Base-by-base conservation (phyloP, 2,329 filamentous ascomycete species). In the Leptosphaerulina australis region DNA sequence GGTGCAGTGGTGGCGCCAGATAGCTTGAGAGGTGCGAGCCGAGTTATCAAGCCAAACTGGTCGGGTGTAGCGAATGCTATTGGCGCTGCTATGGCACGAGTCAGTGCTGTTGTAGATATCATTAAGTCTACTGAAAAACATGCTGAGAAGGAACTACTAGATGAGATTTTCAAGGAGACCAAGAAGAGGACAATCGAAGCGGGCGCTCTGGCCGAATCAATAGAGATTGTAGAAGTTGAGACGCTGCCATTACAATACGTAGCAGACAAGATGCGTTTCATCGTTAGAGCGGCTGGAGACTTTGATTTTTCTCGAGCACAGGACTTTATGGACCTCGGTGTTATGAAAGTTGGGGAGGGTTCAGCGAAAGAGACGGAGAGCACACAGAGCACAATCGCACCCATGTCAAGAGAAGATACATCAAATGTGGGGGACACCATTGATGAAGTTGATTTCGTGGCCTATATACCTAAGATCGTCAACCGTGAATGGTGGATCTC, bases 1-100 rank as follows among this genome's bases (percentile, higher is more conserved):
- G 85, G 85, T 4, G 82, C 83, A 1, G 74, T 86, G 8, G 77
- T 87, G 33, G 79, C 81, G 0, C 83, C 83, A 0, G 74, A 81
- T 26, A 66, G 76, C n/a, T 71, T 87, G 0, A 71, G 73, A 24
- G 83, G 83, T 1, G 83, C 83, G 7, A 82, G 80, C 51, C 74
- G 70, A 24, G 80, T 86, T 1, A 67, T 84, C 34, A 83, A 81
- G 55, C 83, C 83, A 0, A 71, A 77, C 30, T 84, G 78, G 73
- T 80, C 82, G 2, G 79, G 78, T 3, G 82, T 87, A 1, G 84
- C 85, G 7, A 87, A 87, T 60, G 84, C 84, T 0, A 83, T 87
- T 8, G 84, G 84, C 1, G 84, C 84, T 7, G 84, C 84, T 0
- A 84, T 83, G 49, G 82, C 83, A 1, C 74, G 81, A 29, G 82